These are phyloP conservation scores for Talaromyces adpressus DNA, from an alignment of 495 filamentous ascomycete genomes.

Conservation along the genomic window DNA sequence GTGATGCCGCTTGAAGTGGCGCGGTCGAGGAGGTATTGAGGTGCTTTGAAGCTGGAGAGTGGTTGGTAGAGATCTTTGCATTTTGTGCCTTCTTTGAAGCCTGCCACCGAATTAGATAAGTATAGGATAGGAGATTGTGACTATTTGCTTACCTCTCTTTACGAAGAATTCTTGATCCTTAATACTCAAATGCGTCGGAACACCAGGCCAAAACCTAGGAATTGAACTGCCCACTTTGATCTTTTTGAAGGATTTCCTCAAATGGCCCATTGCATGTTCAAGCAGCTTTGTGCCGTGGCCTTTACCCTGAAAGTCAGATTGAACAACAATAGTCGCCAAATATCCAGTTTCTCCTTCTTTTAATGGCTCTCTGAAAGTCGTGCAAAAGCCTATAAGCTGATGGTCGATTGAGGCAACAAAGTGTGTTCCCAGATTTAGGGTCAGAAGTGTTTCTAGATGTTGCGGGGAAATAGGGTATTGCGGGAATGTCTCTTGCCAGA, in stretches of 20 bases:
- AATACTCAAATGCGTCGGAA: slow-evolving; percentile 34
- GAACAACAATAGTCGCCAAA: not conserved
- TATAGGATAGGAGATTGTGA: not conserved
- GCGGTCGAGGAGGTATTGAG: slow-evolving; percentile 27
- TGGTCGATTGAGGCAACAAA: not conserved
- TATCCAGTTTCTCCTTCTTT: not conserved
- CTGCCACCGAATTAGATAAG: not conserved
- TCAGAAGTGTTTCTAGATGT: not conserved
- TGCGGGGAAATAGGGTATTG: slow-evolving; percentile 2
- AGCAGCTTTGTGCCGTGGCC: not conserved
- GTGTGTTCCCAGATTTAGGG: not conserved
- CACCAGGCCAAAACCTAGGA: slow-evolving; percentile 44
- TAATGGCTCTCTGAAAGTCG: not conserved
- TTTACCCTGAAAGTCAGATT: not conserved
- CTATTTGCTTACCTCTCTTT: not conserved
- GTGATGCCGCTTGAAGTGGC: slow-evolving; percentile 29
- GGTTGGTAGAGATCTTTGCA: slow-evolving; percentile 29
- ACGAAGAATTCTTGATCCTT: slow-evolving; percentile 35
- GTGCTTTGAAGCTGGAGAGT: slow-evolving; percentile 28
- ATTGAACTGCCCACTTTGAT: slow-evolving; percentile 14
- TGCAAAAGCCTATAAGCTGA: not conserved
- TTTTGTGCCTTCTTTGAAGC: not conserved
- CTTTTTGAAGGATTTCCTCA: not conserved
- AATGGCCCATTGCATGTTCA: not conserved
- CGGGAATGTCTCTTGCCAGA: not conserved